These are phyloP conservation scores for Lunasporangiospora selenospora DNA, from an alignment of 192 early-diverging fungal genomes.

Conservation along the genomic window DNA sequence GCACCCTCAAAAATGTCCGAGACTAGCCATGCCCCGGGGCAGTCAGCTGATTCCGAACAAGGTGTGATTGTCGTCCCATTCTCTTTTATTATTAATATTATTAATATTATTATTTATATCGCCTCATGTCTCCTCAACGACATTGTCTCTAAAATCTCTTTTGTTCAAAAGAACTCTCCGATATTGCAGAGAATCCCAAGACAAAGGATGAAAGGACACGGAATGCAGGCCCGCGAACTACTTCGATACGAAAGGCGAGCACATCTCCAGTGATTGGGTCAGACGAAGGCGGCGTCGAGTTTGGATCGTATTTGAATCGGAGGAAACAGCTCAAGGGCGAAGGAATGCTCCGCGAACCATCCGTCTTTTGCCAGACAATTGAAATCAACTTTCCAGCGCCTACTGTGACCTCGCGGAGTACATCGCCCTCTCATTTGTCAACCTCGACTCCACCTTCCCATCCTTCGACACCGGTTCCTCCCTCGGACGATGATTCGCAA, in stretches of 20 bases:
- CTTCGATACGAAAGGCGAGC: conserved; percentile 17
- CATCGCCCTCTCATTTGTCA: too few relatives aligned
- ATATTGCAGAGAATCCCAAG: conserved; percentile 6
- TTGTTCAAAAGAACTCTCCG: conserved; percentile 28
- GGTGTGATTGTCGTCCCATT: too few relatives aligned
- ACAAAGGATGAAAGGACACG: not conserved
- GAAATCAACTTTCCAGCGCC: conserved; percentile 39
- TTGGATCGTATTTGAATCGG: conserved; percentile 5
- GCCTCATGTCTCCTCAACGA: too few relatives aligned
- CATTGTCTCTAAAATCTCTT: too few relatives aligned
- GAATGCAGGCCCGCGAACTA: not conserved
- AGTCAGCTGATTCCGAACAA: too few relatives aligned
- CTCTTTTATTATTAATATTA: too few relatives aligned
- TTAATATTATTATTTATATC: too few relatives aligned
- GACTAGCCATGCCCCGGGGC: too few relatives aligned
- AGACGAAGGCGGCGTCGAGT: not conserved
- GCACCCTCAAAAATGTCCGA: conserved; percentile 24
- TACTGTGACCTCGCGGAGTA: not conserved
- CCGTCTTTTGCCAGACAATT: conserved; percentile 32
- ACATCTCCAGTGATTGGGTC: conserved; percentile 17
- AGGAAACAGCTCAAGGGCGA: conserved; percentile 31
- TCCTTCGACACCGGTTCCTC: not conserved
- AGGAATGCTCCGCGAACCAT: conserved; percentile 27
- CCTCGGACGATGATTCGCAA: too few relatives aligned
- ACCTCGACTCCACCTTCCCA: not conserved